Percentiles rank a stretch among this genome's conserved stretches.
phyloP scores from a whole-genome alignment of 768 basidiomycete species.

The Rhizopogon rudus region DNA sequence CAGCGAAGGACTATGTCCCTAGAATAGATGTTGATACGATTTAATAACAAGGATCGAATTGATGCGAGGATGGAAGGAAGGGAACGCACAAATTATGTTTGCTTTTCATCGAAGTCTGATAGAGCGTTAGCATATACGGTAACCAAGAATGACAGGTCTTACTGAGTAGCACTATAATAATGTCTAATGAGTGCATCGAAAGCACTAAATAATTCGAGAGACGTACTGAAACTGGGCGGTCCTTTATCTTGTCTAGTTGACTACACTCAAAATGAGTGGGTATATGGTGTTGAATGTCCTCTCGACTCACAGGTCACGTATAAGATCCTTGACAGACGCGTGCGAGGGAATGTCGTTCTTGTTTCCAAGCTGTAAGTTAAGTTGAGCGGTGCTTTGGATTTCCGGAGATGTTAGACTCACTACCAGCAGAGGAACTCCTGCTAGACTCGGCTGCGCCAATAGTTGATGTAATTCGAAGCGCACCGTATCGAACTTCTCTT shows the following conservation, averaged over 20 bases:
- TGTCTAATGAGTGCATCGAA: background rate
- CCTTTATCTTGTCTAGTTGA: slow-evolving; percentile 74
- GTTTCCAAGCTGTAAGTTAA: slow-evolving; percentile 66
- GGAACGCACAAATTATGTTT: slow-evolving; percentile 80
- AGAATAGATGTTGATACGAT: background rate
- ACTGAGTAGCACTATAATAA: slow-evolving; percentile 72
- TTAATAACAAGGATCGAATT: background rate
- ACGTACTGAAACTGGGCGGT: slow-evolving; percentile 83
- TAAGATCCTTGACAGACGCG: slow-evolving; percentile 77
- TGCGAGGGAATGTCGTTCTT: slow-evolving; percentile 86
- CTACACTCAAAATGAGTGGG: slow-evolving; percentile 27
- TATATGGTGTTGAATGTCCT: background rate
- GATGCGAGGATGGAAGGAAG: background rate
- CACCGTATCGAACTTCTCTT: slow-evolving; percentile 77
- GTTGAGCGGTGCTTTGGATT: background rate
- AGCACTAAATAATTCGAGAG: background rate
- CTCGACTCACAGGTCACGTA: slow-evolving; percentile 59
- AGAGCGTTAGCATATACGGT: background rate
- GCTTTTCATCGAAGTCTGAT: slow-evolving; percentile 93
- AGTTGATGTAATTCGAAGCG: slow-evolving; percentile 83
- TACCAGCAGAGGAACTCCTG: slow-evolving; percentile 76
- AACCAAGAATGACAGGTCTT: slow-evolving; percentile 18
- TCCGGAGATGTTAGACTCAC: slow-evolving; percentile 37
- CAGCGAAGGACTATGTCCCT: slow-evolving; percentile 88
- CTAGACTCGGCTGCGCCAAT: slow-evolving; percentile 57